A percentile compares a stretch with the other conserved stretches of the same genome.
Evolutionary conservation across 106 monocot species (phyloP).

Genomic region (Dioscorea dumetorum): DNA sequence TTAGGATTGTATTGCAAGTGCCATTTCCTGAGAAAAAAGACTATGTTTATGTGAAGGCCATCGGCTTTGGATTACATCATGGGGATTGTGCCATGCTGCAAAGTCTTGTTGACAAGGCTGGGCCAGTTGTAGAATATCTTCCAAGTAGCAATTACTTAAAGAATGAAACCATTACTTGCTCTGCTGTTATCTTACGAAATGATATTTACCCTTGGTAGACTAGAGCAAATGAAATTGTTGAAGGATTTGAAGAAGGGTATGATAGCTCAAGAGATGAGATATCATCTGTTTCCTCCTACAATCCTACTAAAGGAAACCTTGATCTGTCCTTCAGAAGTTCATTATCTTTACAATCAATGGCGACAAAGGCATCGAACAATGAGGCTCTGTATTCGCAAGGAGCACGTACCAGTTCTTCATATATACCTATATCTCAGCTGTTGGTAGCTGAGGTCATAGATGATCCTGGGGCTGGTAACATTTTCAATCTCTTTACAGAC

Average conservation of each 20-base stretch:
- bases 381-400: conserved; percentile 29
- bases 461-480: conserved; percentile 49
- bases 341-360: conserved; percentile 56
- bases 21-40: too few relatives aligned
- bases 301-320: conserved; percentile 45
- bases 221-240: conserved; percentile 64
- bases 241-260: conserved; percentile 85
- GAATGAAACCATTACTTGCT: too few relatives aligned
- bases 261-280: conserved; percentile 94
- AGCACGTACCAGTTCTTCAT: conserved; percentile 36
- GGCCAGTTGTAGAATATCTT: too few relatives aligned
- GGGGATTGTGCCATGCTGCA: too few relatives aligned
- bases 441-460: conserved; percentile 64
- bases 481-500: background rate
- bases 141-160: too few relatives aligned
- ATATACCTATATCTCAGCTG: conserved; percentile 51
- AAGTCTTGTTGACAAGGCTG: too few relatives aligned
- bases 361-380: conserved; percentile 35
- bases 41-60: too few relatives aligned
- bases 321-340: conserved; percentile 57
- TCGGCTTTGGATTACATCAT: too few relatives aligned
- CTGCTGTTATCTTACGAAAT: too few relatives aligned
- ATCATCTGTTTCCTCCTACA: conserved; percentile 92
- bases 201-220: conserved; percentile 29
- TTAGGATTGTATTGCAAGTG: too few relatives aligned